Conservation (phyloP, 2,329 filamentous ascomycete species). For the Aspergillus novofumigatus region DNA sequence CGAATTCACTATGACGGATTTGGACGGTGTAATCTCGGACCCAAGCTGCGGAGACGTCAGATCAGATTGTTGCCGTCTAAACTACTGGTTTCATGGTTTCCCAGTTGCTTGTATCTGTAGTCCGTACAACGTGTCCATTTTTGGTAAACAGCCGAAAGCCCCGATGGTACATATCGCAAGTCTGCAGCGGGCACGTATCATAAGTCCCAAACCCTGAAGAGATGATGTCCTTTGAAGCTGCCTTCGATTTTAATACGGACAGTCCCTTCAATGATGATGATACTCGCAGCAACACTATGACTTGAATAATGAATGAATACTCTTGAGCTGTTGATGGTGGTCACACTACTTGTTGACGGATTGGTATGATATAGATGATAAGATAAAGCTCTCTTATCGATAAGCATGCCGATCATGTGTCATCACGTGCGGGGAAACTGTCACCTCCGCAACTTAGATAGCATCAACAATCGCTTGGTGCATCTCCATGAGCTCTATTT, state of each 20-base stretch:
- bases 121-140: background rate
- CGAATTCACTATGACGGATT: background rate
- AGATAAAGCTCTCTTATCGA: slow-evolving; percentile 11
- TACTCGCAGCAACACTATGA: background rate
- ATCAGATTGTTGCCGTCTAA: too few species aligned
- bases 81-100: background rate
- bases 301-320: background rate
- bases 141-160: background rate
- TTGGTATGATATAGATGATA: background rate
- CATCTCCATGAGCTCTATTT: background rate
- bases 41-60: background rate
- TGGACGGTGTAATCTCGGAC: background rate
- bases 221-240: background rate
- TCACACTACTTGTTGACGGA: background rate
- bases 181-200: too few species aligned
- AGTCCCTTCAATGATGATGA: too few species aligned
- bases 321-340: background rate
- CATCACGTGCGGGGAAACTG: slow-evolving; percentile 15
- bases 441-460: slow-evolving; percentile 1
- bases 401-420: slow-evolving; percentile 9
- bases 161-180: background rate
- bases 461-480: background rate
- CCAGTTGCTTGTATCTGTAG: too few species aligned
- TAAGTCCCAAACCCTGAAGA: background rate
- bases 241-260: background rate